Base-by-base conservation (phyloP, 2,329 filamentous ascomycete genomes). In the Nothomitra cinnamomea region DNA sequence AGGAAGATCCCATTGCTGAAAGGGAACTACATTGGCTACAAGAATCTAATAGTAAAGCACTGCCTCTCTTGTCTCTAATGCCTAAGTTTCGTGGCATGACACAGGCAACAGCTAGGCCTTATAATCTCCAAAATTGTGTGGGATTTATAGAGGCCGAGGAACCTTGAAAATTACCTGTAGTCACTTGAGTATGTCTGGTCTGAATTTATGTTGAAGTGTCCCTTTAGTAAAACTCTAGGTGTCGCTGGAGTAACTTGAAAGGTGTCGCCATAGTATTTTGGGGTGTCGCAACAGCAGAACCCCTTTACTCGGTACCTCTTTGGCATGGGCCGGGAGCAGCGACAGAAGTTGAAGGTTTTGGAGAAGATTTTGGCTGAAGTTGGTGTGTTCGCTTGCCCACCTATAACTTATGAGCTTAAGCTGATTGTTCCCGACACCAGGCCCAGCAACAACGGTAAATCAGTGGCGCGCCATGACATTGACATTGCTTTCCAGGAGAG, bases 391-490 rank as follows among this genome's bases (percentile, higher is more conserved):
- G 15, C 13, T 28, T n/a, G 22, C 12, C 10, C 36, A 13, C 7
- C 17, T 32, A 5, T 13, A 38, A 47, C 4, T 45, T 47, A 13
- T 36, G 22, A 53, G 58, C 61, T 3, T 45, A 54, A 49, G 67
- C 43, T 25, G 10, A 45, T 42, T 19, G 40, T n/a, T 17, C 35
- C 13, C 24, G 13, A 63, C 10, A 12, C 13, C 25, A 49, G 45
- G 90, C 50, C 87, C 90, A 25, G 75, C 78, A 52, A 78, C 83
- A 56, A 89, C 94, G n/a, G 90, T 98, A 45, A 87, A 92, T 54
- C 88, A 92, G 69, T 98, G 92, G 92, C 87, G 94, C 57, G 89
- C 92, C 53, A 90, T 92, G 40, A 98, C 92, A 12, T 76, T 98
- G 48, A 95, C 88, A 1, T 76, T 98, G 3, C 80, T 98, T 17